Conservation (phyloP, 306 rosid species). For the Prunus padus region DNA sequence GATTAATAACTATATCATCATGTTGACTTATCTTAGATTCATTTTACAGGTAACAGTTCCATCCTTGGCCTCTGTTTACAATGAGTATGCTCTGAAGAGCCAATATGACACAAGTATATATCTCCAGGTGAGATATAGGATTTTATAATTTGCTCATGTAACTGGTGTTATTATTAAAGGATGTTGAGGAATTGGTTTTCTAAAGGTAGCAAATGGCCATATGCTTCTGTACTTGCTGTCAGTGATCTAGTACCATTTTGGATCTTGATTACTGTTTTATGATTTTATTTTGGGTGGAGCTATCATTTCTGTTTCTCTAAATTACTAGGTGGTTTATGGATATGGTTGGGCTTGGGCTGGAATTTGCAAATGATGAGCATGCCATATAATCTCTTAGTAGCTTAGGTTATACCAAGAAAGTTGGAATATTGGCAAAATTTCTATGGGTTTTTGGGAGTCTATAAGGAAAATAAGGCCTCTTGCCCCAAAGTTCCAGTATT, state of each 20-base stretch:
- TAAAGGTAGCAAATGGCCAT: not conserved
- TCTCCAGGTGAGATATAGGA: constrained; percentile 68
- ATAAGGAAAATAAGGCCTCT: not conserved
- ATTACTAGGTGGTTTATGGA: not conserved
- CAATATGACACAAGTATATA: constrained; percentile 99
- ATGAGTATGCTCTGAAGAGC: constrained; percentile 98
- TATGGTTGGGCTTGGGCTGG: not conserved
- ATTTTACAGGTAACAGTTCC: constrained; percentile 91
- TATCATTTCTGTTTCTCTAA: not conserved
- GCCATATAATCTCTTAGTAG: not conserved
- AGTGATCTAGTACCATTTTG: not conserved
- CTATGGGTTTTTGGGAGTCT: not conserved
- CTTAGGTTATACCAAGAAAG: not conserved
- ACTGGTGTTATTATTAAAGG: not conserved
- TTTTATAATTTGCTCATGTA: not conserved
- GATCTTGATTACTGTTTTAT: not conserved
- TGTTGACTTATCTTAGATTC: constrained; percentile 20
- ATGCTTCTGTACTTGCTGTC: not conserved
- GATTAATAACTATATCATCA: not conserved
- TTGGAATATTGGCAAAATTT: not conserved
- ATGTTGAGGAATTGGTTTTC: not conserved
- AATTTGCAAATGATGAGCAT: not conserved
- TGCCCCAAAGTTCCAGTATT: not conserved
- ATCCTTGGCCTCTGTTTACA: constrained; percentile 93
- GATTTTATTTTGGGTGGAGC: not conserved